Evolutionary conservation across 2,329 filamentous ascomycete genomes (phyloP), one percentile per base, ranked within the genome.

Genomic region (Fonsecaea multimorphosa): DNA sequence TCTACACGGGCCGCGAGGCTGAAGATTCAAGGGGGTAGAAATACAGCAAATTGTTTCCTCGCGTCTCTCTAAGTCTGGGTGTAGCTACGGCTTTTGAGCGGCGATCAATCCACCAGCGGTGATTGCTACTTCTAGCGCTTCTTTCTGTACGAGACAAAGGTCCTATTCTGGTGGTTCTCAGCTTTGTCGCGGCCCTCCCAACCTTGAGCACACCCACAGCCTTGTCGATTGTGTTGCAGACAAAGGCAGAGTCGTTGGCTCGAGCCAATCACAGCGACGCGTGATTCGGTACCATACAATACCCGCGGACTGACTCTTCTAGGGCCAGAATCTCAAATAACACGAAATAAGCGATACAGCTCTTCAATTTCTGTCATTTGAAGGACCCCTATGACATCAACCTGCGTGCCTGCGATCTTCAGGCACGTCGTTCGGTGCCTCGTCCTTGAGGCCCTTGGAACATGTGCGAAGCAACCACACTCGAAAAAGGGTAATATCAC

Each of bases 371-470:
- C n/a, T 2, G 51, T 54, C 51, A 54, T 54, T 54, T 54, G 29
- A 14, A 60, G 11, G 11, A 32, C n/a, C 38, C 31, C 14, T 49
- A 60, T 60, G 58, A 60, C 58, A 53, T 60, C 58, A 53, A n/a
- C 16, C 36, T 58, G 56, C 24, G 56, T 38, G 9, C 16, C 36
- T 58, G 56, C 24, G 56, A 58, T 49, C 38, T 27, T 58, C 56
- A 58, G 56, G 56, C 44, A 49, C 44, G 5, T 49, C 9, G 3
- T 19, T 49, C 19, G 44, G 19, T 49, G 19, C 44, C 38, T 58
- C 56, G 16, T 19, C 14, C 11, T 16, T 29, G 6, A n/a, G 7
- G 6, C n/a, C 19, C 9, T 49, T n/a, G n/a, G n/a, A 27, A 31
- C 56, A 58, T 49, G 56, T 58, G 56, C 22, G 56, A 57, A 6